Conservation (phyloP, 2,329 filamentous ascomycete genomes). For the Cyphellophora attinorum region DNA sequence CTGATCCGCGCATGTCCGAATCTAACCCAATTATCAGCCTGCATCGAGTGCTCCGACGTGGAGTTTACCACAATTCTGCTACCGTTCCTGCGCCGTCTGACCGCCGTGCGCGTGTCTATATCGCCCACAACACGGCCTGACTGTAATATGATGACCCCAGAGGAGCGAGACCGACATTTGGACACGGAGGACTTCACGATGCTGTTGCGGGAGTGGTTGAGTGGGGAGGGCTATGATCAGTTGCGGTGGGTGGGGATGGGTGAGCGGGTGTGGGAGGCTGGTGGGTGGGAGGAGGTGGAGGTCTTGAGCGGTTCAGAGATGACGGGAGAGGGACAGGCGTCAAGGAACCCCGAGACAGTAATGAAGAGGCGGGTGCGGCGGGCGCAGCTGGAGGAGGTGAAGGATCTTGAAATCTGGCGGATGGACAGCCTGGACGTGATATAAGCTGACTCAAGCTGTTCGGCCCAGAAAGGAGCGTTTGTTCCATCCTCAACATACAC, state of each 20-base stretch:
- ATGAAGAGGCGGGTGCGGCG: constrained; percentile 26
- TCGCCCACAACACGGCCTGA: constrained; percentile 17
- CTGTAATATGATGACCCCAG: too few species aligned
- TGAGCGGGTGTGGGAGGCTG: constrained; percentile 11
- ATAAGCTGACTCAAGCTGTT: too few species aligned
- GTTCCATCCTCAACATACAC: too few species aligned
- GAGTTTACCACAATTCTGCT: constrained; percentile 12
- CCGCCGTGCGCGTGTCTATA: constrained; percentile 30
- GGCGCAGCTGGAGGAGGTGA: constrained; percentile 30
- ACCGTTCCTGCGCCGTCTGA: constrained; percentile 18
- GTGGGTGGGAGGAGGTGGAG: constrained; percentile 6
- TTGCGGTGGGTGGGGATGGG: constrained; percentile 14
- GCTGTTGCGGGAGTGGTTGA: constrained; percentile 5
- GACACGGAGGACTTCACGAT: not conserved
- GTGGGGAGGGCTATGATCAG: not conserved
- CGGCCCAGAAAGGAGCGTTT: too few species aligned
- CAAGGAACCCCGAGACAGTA: constrained; percentile 17
- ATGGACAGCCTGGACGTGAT: constrained; percentile 29
- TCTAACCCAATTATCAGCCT: constrained; percentile 49
- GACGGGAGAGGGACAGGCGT: constrained; percentile 3
- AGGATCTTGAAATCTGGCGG: constrained; percentile 34
- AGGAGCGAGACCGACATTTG: too few species aligned
- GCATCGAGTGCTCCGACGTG: constrained; percentile 26
- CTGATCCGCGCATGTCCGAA: constrained; percentile 47
- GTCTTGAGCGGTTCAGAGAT: constrained; percentile 3